phyloP scores from a whole-genome alignment of 306 rosid genomes.

The Trifolium pratense region DNA sequence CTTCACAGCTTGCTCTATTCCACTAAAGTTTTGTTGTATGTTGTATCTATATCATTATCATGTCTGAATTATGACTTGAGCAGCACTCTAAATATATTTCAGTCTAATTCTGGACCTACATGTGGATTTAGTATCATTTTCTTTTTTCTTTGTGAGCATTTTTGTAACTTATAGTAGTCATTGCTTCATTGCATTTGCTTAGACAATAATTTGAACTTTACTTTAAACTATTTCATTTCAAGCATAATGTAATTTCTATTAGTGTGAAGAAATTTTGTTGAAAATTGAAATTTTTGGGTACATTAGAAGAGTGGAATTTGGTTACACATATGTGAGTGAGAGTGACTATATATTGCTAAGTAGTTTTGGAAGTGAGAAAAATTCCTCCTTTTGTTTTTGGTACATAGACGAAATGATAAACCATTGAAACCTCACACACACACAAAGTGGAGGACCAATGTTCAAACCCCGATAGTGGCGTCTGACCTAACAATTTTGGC shows the following conservation, averaged over 20 bases:
- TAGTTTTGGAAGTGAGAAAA: no score
- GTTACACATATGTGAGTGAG: not conserved
- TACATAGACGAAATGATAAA: no score
- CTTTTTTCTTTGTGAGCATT: not conserved
- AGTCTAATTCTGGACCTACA: slow-evolving; percentile 1
- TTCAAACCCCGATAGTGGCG: no score
- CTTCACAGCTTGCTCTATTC: slow-evolving; percentile 5
- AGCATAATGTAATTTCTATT: not conserved
- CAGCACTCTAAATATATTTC: slow-evolving; percentile 8
- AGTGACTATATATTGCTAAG: not conserved
- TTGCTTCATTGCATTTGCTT: slow-evolving; percentile 3
- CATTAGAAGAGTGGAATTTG: not conserved
- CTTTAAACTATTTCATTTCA: not conserved
- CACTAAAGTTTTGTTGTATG: slow-evolving; percentile 6
- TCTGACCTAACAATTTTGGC: no score
- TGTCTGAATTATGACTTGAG: slow-evolving; percentile 9
- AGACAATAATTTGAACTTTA: not conserved
- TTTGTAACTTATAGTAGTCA: not conserved
- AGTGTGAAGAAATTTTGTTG: not conserved
- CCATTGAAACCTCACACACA: no score
- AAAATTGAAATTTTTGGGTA: not conserved
- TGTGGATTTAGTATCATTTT: not conserved
- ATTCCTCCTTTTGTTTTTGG: no score
- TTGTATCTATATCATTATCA: slow-evolving; percentile 21
- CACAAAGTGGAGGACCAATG: no score